These are phyloP conservation scores for Backusella tarrabulga DNA, from an alignment of 192 early-diverging fungal species.

Conservation along the genomic window DNA sequence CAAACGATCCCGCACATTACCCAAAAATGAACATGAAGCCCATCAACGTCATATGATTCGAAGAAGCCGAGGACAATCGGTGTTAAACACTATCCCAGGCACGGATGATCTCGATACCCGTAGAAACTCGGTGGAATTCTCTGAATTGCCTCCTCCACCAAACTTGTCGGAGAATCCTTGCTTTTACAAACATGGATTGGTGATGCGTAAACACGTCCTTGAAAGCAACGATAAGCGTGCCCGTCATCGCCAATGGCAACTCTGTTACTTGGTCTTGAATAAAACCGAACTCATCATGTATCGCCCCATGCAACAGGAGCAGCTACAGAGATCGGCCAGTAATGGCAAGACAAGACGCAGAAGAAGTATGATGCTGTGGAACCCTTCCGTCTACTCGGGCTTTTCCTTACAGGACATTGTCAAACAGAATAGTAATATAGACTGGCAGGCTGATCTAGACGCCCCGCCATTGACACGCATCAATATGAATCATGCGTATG, in stretches of 20 bases:
- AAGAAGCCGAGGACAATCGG: neutral
- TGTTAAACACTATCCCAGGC: neutral
- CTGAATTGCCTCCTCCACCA: neutral
- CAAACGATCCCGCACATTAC: neutral
- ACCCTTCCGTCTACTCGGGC: neutral
- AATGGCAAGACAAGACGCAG: neutral
- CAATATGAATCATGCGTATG: conserved; percentile 1
- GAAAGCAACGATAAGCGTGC: conserved; percentile 10
- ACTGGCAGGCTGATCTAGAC: conserved; percentile 1
- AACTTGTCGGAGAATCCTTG: neutral
- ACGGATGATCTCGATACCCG: neutral
- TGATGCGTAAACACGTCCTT: conserved; percentile 14
- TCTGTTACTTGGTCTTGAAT: conserved; percentile 10
- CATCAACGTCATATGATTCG: neutral
- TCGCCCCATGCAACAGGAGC: conserved; percentile 7
- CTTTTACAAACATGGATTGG: neutral
- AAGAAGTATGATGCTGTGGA: conserved; percentile 11
- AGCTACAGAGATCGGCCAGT: neutral
- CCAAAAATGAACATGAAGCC: neutral
- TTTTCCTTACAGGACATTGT: conserved; percentile 3
- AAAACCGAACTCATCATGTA: neutral
- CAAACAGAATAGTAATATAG: neutral
- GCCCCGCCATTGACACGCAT: neutral
- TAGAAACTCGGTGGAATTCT: neutral
- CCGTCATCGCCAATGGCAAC: conserved; percentile 8